A percentile compares a stretch with the other conserved stretches of the same genome.
phyloP scores from a whole-genome alignment of 2,329 filamentous ascomycete species.

The Colletotrichum kahawae region DNA sequence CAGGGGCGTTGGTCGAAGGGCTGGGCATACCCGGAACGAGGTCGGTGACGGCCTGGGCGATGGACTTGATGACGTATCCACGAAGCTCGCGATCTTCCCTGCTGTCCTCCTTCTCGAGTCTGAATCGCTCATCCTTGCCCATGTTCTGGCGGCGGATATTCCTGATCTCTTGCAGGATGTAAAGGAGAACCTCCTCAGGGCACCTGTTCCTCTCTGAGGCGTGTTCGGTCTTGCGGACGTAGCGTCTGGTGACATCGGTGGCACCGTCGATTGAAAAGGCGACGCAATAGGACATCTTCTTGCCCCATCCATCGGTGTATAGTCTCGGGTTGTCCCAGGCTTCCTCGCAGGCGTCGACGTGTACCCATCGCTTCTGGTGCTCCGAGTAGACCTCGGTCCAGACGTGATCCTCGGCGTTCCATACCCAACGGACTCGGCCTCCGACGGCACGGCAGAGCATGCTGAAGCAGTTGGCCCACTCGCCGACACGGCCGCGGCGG shows the following conservation, averaged over 20 bases:
- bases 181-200: conserved; percentile 87
- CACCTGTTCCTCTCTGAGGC: conserved; percentile 78
- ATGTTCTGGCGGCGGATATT: conserved; percentile 82
- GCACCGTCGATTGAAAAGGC: conserved; percentile 91
- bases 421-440: conserved; percentile 92
- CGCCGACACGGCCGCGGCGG: conserved; percentile 82
- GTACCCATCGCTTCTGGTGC: conserved; percentile 93
- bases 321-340: conserved; percentile 93
- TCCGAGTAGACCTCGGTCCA: conserved; percentile 98
- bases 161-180: conserved; percentile 92
- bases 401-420: conserved; percentile 96
- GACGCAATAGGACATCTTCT: conserved; percentile 96
- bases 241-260: conserved; percentile 69
- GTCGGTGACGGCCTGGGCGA: conserved; percentile 74
- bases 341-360: conserved; percentile 93
- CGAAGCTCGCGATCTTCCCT: conserved; percentile 78
- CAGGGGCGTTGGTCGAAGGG: conserved; percentile 26
- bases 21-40: conserved; percentile 59
- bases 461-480: conserved; percentile 98
- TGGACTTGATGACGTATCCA: conserved; percentile 74
- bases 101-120: conserved; percentile 80
- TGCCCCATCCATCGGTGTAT: conserved; percentile 94
- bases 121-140: conserved; percentile 83
- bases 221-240: conserved; percentile 74
- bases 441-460: conserved; percentile 97